A percentile compares a stretch with the other conserved stretches of the same genome.
These are phyloP conservation scores for Xylariaceae sp. DNA, from an alignment of 2,329 filamentous ascomycete genomes.

Conservation along the genomic window DNA sequence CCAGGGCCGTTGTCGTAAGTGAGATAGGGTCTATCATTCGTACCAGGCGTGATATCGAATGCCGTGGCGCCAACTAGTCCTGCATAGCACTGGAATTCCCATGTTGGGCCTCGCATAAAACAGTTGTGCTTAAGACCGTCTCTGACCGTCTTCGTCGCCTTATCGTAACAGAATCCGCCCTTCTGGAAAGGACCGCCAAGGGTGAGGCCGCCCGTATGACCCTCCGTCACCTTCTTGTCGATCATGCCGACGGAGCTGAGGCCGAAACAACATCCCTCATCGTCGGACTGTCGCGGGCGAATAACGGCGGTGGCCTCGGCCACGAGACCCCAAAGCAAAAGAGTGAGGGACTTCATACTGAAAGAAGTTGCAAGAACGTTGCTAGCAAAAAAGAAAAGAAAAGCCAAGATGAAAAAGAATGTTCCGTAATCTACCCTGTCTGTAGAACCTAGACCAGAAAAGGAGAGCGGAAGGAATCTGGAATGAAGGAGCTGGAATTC, in stretches of 20 bases:
- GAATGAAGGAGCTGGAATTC: constrained; percentile 8
- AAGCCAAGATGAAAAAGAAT: constrained; percentile 7
- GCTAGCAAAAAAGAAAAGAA: not conserved
- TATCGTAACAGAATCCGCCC: constrained; percentile 27
- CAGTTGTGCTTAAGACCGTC: constrained; percentile 27
- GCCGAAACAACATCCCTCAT: constrained; percentile 26
- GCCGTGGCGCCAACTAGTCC: constrained; percentile 23
- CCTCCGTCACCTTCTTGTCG: constrained; percentile 25
- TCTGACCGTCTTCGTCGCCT: constrained; percentile 23
- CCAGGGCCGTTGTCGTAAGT: constrained; percentile 24
- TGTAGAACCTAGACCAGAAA: constrained; percentile 2
- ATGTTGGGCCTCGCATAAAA: constrained; percentile 25
- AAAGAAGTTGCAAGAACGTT: not conserved
- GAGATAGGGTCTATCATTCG: constrained; percentile 23
- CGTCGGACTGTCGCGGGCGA: constrained; percentile 14
- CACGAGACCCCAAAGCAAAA: constrained; percentile 17
- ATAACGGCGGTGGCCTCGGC: constrained; percentile 13
- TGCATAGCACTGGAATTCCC: constrained; percentile 28
- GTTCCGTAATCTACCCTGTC: not conserved
- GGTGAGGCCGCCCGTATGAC: constrained; percentile 25
- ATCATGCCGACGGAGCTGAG: constrained; percentile 26
- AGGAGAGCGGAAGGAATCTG: not conserved
- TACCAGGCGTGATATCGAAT: constrained; percentile 22
- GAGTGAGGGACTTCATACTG: constrained; percentile 22
- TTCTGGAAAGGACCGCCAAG: constrained; percentile 28